Evolutionary conservation across 768 basidiomycete genomes (phyloP).

Genomic region (Pleurotus giganteus): DNA sequence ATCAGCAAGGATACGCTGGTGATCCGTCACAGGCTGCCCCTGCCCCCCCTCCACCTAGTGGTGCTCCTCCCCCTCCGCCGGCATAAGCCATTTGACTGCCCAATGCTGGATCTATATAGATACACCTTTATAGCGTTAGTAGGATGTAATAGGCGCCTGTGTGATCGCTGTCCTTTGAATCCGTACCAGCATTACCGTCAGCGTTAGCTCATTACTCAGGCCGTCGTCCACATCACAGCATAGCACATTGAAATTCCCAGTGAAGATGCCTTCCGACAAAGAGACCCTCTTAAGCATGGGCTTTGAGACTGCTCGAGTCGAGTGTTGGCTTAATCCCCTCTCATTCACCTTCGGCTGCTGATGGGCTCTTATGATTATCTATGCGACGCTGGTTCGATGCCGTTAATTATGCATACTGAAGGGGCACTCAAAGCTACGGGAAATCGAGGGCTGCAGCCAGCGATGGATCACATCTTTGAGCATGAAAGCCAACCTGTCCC

Average conservation of each 20-base stretch:
- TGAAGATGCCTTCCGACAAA: constrained; percentile 58
- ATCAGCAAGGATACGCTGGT: constrained; percentile 50
- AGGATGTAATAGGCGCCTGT: not conserved
- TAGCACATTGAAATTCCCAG: no score
- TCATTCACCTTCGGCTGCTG: constrained; percentile 4
- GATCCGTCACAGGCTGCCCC: constrained; percentile 3
- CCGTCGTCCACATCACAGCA: no score
- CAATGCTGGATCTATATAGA: constrained; percentile 1
- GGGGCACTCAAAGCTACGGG: constrained; percentile 89
- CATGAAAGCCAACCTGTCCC: constrained; percentile 78
- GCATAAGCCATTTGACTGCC: not conserved
- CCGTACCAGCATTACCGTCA: no score
- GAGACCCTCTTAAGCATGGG: constrained; percentile 84
- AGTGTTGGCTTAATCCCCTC: constrained; percentile 56
- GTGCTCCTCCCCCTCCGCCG: constrained; percentile 3
- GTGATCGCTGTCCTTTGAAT: no score
- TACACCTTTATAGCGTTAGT: not conserved
- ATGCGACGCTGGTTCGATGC: constrained; percentile 4
- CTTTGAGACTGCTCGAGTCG: constrained; percentile 79
- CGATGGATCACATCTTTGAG: constrained; percentile 87
- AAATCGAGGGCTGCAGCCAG: constrained; percentile 83
- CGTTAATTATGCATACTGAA: constrained; percentile 26
- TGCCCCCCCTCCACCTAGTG: not conserved
- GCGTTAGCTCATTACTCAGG: no score
- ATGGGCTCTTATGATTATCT: constrained; percentile 11